phyloP scores from a whole-genome alignment of 2,329 filamentous ascomycete species.

The Phialophora tarda region DNA sequence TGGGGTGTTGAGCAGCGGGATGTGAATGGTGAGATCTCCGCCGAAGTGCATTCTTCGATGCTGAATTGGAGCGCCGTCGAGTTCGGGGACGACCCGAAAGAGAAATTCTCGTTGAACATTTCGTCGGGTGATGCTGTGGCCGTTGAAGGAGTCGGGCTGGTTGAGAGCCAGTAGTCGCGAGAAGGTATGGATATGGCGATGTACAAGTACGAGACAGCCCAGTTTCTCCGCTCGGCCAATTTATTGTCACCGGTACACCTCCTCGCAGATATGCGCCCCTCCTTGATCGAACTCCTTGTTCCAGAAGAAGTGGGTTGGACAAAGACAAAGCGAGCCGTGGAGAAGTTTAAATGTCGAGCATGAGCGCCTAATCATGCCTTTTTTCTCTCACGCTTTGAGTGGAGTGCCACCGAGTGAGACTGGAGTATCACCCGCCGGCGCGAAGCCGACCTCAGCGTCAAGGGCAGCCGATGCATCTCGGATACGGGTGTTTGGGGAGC shows the following conservation, averaged over 20 bases:
- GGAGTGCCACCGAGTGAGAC: slow-evolving; percentile 24
- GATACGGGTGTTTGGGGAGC: slow-evolving; percentile 21
- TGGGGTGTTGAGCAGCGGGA: slow-evolving; percentile 38
- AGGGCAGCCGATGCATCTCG: slow-evolving; percentile 13
- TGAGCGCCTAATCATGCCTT: slow-evolving; percentile 13
- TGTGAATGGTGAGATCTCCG: slow-evolving; percentile 39
- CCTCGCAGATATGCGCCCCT: neutral
- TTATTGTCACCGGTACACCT: slow-evolving; percentile 7
- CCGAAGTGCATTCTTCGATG: slow-evolving; percentile 30
- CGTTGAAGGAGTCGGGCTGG: neutral
- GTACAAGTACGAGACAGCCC: neutral
- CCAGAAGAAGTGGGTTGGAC: slow-evolving; percentile 8
- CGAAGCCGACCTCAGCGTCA: slow-evolving; percentile 9
- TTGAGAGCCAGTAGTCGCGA: slow-evolving; percentile 4
- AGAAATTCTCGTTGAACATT: slow-evolving; percentile 41
- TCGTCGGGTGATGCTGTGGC: slow-evolving; percentile 8
- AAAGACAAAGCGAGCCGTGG: slow-evolving; percentile 16
- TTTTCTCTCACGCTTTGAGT: slow-evolving; percentile 3
- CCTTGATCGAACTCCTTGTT: slow-evolving; percentile 1
- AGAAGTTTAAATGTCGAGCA: slow-evolving; percentile 25
- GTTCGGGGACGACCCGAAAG: slow-evolving; percentile 35
- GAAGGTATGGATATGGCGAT: neutral
- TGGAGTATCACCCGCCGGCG: slow-evolving; percentile 26
- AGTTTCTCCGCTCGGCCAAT: slow-evolving; percentile 10
- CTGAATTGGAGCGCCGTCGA: slow-evolving; percentile 13